A percentile compares a stretch with the other conserved stretches of the same genome.
Conservation (phyloP, 208 protist species). For the Zelonia costaricensis region DNA sequence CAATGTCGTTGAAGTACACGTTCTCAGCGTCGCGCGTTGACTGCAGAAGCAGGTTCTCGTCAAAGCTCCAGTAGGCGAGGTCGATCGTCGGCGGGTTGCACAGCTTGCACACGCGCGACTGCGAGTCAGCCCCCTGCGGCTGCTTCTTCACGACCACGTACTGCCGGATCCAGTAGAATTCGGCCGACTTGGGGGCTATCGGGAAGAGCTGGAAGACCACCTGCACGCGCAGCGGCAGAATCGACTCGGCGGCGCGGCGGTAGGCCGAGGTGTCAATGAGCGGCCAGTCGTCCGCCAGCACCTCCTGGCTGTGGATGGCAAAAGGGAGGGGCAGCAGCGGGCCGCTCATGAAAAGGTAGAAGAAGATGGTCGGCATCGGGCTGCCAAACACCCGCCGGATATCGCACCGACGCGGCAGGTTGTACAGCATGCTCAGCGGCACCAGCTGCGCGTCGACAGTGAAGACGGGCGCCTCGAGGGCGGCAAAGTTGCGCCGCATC, state of each 20-base stretch:
- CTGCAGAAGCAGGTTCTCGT: conserved; percentile 17
- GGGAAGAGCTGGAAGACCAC: conserved; percentile 70
- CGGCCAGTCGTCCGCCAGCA: conserved; percentile 81
- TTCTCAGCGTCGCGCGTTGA: conserved; percentile 15
- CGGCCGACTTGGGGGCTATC: conserved; percentile 11
- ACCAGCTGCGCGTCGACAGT: conserved; percentile 26
- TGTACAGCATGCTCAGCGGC: conserved; percentile 45
- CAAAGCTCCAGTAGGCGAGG: conserved; percentile 63
- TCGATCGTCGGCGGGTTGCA: conserved; percentile 54
- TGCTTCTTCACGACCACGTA: conserved; percentile 48
- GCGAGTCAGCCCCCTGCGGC: conserved; percentile 18
- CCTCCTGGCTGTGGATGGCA: conserved; percentile 56
- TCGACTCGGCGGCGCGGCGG: conserved; percentile 64
- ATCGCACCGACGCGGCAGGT: conserved; percentile 15
- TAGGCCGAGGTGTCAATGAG: conserved; percentile 78
- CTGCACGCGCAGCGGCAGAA: conserved; percentile 81
- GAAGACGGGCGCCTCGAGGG: conserved; percentile 63
- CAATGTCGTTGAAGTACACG: conserved; percentile 66
- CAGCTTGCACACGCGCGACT: conserved; percentile 42
- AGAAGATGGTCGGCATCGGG: conserved; percentile 58
- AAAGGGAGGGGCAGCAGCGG: conserved; percentile 65
- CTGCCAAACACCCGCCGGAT: conserved; percentile 51
- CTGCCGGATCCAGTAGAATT: conserved; percentile 63
- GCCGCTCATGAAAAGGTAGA: conserved; percentile 71
- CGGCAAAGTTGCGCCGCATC: conserved; percentile 47